Evolutionary conservation across 305 asterid species (phyloP), one percentile per base, ranked within the genome.

Genomic region (Fraxinus latifolia): DNA sequence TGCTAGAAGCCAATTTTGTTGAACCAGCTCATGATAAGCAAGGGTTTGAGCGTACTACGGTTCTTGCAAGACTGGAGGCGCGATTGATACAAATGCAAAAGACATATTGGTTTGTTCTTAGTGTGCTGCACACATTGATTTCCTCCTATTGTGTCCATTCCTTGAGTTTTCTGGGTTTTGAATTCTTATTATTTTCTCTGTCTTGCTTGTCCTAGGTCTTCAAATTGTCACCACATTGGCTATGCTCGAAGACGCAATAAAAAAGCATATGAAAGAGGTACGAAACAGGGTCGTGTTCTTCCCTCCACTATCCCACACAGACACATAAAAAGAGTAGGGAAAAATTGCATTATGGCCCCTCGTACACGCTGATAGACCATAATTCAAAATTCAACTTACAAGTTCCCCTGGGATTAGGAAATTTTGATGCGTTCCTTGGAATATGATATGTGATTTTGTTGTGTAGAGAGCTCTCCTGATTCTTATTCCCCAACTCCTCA

Each of bases 1-100:
- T 96, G 65, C 92, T 96, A 79, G 99, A 96, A 91, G 99, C 99
- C 84, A 93, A 96, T 89, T 96, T 96, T 83, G 97, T 96, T 62
- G 99, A 96, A 89, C 99, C 99, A 36, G 98, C 99, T 82, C 99
- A 95, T 86, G 98, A 95, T 87, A 95, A 95, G 88, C 99, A 95
- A 87, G 95, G 97, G 84, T 96, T 94, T 85, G 99, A 96, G 89
- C 95, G 99, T 58, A 96, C 99, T 27, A 92, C 87, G 14, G 97
- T 96, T 85, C 98, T 96, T 79, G 86, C 97, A 68, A 92, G 94
- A 85, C 99, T 96, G 71, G 99, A 96, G 86, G 12, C 92, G 29
- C 85, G 88, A 84, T 85, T 96, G 80, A 77, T 91, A 74, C 91
- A 92, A 82, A 89, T 92, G 94, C 99, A 96, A 71, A 96, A 89